Conservation (phyloP, 169 alveolate species). For the Eimeria mitis region DNA sequence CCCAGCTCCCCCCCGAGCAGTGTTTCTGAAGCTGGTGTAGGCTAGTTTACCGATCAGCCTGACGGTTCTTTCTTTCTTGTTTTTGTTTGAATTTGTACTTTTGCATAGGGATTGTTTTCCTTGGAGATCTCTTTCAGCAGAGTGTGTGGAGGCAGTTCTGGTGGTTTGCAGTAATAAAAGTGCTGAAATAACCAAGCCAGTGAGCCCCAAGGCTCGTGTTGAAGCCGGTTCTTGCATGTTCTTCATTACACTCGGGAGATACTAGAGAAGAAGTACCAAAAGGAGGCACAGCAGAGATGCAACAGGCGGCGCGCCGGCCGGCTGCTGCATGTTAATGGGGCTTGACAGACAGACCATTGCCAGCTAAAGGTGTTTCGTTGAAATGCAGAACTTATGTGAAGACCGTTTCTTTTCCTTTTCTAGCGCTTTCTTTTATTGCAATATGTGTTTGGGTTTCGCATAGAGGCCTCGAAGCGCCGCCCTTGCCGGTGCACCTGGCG, state of each 20-base stretch:
- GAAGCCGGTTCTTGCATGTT: neutral
- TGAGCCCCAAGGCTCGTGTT: neutral
- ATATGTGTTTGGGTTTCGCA: neutral
- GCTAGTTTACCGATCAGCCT: neutral
- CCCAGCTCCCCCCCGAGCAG: neutral
- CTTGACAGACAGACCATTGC: constrained; percentile 2
- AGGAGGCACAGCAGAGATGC: neutral
- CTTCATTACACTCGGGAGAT: neutral
- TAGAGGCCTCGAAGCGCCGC: neutral
- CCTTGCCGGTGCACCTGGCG: neutral
- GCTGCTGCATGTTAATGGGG: constrained; percentile 34
- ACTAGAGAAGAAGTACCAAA: neutral
- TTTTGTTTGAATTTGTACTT: neutral
- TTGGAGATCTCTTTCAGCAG: neutral
- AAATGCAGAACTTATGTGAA: neutral
- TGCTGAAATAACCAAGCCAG: neutral
- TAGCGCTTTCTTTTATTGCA: neutral
- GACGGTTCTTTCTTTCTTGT: neutral
- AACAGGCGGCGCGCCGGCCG: neutral
- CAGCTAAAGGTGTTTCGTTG: neutral
- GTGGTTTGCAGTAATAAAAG: neutral
- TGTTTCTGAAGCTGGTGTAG: neutral
- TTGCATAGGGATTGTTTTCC: too few species aligned
- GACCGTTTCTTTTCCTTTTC: neutral
- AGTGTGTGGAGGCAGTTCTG: neutral